phyloP scores from a whole-genome alignment of 371 early-diverging fungal species.

The Syncephalis fuscata region DNA sequence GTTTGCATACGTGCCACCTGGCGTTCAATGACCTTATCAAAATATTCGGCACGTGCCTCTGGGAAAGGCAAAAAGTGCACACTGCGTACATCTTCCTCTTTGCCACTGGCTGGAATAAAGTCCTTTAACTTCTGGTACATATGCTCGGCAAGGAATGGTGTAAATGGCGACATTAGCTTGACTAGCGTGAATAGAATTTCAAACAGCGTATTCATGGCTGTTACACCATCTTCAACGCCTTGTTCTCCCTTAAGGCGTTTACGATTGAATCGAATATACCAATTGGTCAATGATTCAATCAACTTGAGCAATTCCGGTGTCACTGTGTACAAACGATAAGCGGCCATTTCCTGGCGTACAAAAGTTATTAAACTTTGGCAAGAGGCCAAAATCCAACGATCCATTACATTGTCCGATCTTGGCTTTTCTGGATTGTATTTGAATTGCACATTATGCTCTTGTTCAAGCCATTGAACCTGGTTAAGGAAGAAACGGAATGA shows the following conservation, averaged over 20 bases:
- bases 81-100: conserved; percentile 58
- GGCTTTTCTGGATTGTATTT: conserved; percentile 43
- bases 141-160: conserved; percentile 96
- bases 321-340: conserved; percentile 95
- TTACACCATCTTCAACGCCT: conserved; percentile 67
- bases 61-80: conserved; percentile 92
- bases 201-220: conserved; percentile 83
- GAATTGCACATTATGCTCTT: conserved; percentile 69
- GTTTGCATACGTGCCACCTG: conserved; percentile 90
- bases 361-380: conserved; percentile 85
- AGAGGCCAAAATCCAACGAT: conserved; percentile 93
- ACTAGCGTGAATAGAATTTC: conserved; percentile 88
- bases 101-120: conserved; percentile 39
- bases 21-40: conserved; percentile 88
- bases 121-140: conserved; percentile 89
- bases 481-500: conserved; percentile 93
- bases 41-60: conserved; percentile 84
- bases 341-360: conserved; percentile 83
- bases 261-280: conserved; percentile 99
- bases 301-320: conserved; percentile 79
- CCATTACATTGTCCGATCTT: conserved; percentile 85
- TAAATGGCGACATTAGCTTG: conserved; percentile 96
- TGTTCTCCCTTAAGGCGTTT: conserved; percentile 92
- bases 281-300: conserved; percentile 96
- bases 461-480: conserved; percentile 77